Percentiles rank a stretch among this genome's conserved stretches.
Conservation (phyloP, 805 yeast genomes). For the Sungouiella blattae region DNA sequence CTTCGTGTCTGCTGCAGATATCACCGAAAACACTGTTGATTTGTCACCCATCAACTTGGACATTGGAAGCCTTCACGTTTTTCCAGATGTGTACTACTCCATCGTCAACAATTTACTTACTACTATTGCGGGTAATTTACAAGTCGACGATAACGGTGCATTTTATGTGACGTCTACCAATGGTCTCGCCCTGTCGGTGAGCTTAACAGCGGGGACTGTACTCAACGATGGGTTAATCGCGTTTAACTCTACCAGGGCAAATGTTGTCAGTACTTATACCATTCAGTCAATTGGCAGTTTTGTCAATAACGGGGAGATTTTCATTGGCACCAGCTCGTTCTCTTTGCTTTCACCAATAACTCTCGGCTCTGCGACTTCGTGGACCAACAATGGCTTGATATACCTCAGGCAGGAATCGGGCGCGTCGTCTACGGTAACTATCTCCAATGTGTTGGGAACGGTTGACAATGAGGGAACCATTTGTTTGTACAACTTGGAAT, state of each 20-base stretch:
- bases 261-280: conserved; percentile 15
- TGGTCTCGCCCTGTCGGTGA: background rate
- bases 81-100: conserved; percentile 24
- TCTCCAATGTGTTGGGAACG: background rate
- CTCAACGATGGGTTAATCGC: conserved; percentile 18
- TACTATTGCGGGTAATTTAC: conserved; percentile 20
- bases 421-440: background rate
- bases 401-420: background rate
- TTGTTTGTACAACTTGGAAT: conserved; percentile 3
- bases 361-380: background rate
- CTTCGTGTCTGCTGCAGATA: too few species aligned
- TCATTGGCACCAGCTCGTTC: conserved; percentile 14
- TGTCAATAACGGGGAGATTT: conserved; percentile 22
- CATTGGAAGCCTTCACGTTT: too few species aligned
- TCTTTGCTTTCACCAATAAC: conserved; percentile 3
- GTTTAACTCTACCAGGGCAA: conserved; percentile 19
- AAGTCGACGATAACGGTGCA: conserved; percentile 19
- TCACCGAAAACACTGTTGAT: too few species aligned
- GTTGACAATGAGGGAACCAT: conserved; percentile 3
- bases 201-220: background rate
- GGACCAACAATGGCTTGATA: conserved; percentile 10
- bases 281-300: conserved; percentile 15
- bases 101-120: conserved; percentile 22
- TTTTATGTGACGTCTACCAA: conserved; percentile 20
- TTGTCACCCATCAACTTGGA: too few species aligned